Percentiles rank a stretch among this genome's conserved stretches.
phyloP scores from a whole-genome alignment of 164 flowering plant genomes.

The Vitis rotundifolia region DNA sequence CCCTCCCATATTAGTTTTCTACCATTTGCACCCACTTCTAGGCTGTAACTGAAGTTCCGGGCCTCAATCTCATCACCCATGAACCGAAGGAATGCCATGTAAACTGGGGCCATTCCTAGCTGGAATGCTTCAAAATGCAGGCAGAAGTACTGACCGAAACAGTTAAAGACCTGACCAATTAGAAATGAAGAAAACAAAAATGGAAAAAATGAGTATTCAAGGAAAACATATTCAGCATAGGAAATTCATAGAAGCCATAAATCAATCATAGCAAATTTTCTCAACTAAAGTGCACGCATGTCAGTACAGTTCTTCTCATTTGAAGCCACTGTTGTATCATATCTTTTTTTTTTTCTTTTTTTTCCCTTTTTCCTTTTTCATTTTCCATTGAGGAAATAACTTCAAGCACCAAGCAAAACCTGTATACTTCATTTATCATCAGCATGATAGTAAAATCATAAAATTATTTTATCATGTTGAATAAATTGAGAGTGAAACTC shows the following conservation, averaged over 20 bases:
- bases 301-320: too few relatives aligned
- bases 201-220: background rate
- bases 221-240: too few relatives aligned
- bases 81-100: constrained; percentile 70
- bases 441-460: too few relatives aligned
- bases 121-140: constrained; percentile 67
- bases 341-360: too few relatives aligned
- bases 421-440: too few relatives aligned
- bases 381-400: too few relatives aligned
- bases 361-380: too few relatives aligned
- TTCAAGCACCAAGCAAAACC: too few relatives aligned
- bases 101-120: constrained; percentile 68
- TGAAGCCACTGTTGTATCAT: too few relatives aligned
- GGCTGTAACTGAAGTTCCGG: constrained; percentile 47
- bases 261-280: too few relatives aligned
- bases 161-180: constrained; percentile 47
- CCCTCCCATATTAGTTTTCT: constrained; percentile 63
- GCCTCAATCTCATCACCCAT: constrained; percentile 70
- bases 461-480: background rate
- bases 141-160: constrained; percentile 21
- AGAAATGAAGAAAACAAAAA: background rate
- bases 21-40: constrained; percentile 60
- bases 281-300: too few relatives aligned
- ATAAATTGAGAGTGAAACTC: background rate
- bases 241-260: too few relatives aligned